Evolutionary conservation across 257 asterid species (phyloP).

Genomic region (Verbascum thapsus): DNA sequence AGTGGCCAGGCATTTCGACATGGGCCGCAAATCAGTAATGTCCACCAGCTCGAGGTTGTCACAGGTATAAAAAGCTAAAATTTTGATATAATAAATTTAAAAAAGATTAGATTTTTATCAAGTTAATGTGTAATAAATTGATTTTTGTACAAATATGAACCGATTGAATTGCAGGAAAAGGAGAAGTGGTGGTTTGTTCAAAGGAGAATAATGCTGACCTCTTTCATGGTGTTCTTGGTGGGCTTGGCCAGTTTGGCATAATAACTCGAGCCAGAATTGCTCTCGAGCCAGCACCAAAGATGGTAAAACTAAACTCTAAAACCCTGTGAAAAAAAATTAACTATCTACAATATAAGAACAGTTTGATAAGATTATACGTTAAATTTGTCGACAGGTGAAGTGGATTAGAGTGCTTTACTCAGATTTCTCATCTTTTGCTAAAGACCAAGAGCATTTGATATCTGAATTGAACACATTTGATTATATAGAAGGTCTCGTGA

Average conservation of each 20-base stretch:
- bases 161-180: conserved; percentile 68
- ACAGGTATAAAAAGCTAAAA: conserved; percentile 56
- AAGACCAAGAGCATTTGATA: conserved; percentile 77
- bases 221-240: conserved; percentile 84
- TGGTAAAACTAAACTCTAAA: conserved; percentile 43
- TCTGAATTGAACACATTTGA: conserved; percentile 63
- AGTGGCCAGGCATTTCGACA: conserved; percentile 94
- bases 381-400: conserved; percentile 65
- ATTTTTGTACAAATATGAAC: conserved; percentile 3
- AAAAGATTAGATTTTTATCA: too few species aligned
- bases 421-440: conserved; percentile 65
- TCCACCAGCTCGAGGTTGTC: conserved; percentile 81
- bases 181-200: conserved; percentile 74
- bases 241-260: conserved; percentile 93
- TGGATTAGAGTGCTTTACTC: conserved; percentile 87
- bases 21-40: conserved; percentile 96
- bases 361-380: conserved; percentile 20
- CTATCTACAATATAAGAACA: not conserved
- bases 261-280: conserved; percentile 85
- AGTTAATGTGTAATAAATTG: not conserved
- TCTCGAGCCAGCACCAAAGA: conserved; percentile 83
- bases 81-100: too few species aligned
- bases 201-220: conserved; percentile 82
- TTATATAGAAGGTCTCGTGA: conserved; percentile 85
- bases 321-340: conserved; percentile 2